Percentiles rank a stretch among this genome's conserved stretches.
Evolutionary conservation across 1,139 yeast genomes (phyloP).

Genomic region (Insectozyma bohioensis): DNA sequence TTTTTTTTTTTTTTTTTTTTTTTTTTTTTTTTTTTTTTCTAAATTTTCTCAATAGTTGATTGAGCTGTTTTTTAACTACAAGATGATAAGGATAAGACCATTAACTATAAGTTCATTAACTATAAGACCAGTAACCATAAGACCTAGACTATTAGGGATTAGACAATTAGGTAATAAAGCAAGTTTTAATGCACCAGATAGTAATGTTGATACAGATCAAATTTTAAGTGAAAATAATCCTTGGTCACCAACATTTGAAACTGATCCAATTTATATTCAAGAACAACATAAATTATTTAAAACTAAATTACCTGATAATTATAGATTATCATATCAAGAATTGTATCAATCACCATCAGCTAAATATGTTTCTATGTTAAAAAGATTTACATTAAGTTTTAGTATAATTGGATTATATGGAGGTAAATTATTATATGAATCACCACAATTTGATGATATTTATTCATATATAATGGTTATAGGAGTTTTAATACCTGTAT

Average conservation of each 20-base stretch:
- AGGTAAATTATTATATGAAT: slow-evolving; percentile 53
- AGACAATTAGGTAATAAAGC: no score
- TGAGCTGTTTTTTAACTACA: neutral
- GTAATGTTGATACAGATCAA: slow-evolving; percentile 44
- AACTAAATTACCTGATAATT: slow-evolving; percentile 39
- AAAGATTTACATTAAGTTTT: slow-evolving; percentile 53
- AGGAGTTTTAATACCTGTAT: slow-evolving; percentile 48
- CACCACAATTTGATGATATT: slow-evolving; percentile 56
- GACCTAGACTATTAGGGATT: no score
- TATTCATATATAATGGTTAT: slow-evolving; percentile 46
- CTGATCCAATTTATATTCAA: slow-evolving; percentile 35
- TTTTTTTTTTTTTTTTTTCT: slow-evolving; percentile 1
- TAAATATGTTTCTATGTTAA: slow-evolving; percentile 54
- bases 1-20: slow-evolving; percentile 1
- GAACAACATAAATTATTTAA: slow-evolving; percentile 24
- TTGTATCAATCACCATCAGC: slow-evolving; percentile 58
- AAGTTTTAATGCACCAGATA: slow-evolving; percentile 24
- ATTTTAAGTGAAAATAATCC: slow-evolving; percentile 45
- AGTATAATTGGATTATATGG: slow-evolving; percentile 56
- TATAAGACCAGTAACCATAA: no score
- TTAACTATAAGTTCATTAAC: neutral
- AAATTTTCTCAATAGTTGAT: no score
- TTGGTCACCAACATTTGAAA: slow-evolving; percentile 47
- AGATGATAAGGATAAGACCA: neutral
- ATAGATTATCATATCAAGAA: slow-evolving; percentile 52